Percentiles rank a stretch among this genome's conserved stretches.
Evolutionary conservation across 257 asterid species (phyloP).

Genomic region (Solanum medicagineum): DNA sequence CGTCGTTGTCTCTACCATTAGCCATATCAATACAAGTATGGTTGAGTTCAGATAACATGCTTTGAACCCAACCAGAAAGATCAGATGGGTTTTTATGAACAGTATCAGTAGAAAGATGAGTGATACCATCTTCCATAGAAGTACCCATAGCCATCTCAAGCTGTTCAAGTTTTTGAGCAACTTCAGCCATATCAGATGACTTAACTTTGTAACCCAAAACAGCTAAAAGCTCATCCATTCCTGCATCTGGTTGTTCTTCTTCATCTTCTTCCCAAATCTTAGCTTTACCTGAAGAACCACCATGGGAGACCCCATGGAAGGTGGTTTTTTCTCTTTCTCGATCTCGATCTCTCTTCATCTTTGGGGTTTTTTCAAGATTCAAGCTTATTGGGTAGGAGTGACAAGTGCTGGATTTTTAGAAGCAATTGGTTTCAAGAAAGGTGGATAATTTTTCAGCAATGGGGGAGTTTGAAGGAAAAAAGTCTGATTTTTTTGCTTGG

Average conservation of each 20-base stretch:
- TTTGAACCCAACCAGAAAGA: slow-evolving; percentile 63
- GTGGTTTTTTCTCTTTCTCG: slow-evolving; percentile 12
- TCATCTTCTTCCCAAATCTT: slow-evolving; percentile 43
- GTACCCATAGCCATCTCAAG: slow-evolving; percentile 73
- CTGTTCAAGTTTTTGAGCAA: slow-evolving; percentile 64
- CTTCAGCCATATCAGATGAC: slow-evolving; percentile 75
- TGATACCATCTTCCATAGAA: slow-evolving; percentile 38
- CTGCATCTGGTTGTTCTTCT: slow-evolving; percentile 37
- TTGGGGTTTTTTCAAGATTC: not conserved
- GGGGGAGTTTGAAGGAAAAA: slow-evolving; percentile 8
- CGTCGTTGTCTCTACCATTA: not conserved
- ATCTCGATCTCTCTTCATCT: slow-evolving; percentile 71
- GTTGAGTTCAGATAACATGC: slow-evolving; percentile 47
- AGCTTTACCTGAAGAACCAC: slow-evolving; percentile 5
- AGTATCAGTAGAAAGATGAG: slow-evolving; percentile 26
- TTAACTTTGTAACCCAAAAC: slow-evolving; percentile 69
- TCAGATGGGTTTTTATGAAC: slow-evolving; percentile 73
- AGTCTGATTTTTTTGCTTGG: slow-evolving; percentile 28
- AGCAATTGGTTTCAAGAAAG: slow-evolving; percentile 38
- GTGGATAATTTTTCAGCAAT: slow-evolving; percentile 44
- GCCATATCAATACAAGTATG: not conserved
- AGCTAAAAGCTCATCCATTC: slow-evolving; percentile 76
- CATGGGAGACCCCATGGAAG: not conserved
- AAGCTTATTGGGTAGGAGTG: not conserved
- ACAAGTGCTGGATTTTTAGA: not conserved